Conservation (phyloP, 345 rosid genomes). For the Corchorus capsularis region DNA sequence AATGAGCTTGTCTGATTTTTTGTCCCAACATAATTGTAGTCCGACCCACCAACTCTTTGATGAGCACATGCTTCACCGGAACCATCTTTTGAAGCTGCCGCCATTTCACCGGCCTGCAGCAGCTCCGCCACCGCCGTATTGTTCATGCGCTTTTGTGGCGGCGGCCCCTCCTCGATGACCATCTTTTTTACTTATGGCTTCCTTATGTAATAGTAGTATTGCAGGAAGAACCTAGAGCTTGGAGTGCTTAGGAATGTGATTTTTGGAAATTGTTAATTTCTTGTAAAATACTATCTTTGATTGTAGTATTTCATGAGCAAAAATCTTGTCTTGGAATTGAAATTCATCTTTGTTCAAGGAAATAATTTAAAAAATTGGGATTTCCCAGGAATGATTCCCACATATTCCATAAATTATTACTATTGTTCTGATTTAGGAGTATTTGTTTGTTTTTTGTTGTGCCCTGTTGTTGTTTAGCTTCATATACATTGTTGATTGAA, state of each 20-base stretch:
- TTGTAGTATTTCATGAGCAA: not conserved
- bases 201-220: slow-evolving; percentile 2
- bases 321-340: too few relatives aligned
- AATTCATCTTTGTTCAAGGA: too few relatives aligned
- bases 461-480: too few relatives aligned
- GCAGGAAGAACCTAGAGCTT: slow-evolving; percentile 25
- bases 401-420: not conserved
- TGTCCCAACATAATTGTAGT: too few relatives aligned
- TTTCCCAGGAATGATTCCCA: not conserved
- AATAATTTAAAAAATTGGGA: not conserved
- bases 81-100: slow-evolving; percentile 36
- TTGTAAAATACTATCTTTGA: too few relatives aligned
- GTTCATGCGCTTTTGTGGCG: not conserved
- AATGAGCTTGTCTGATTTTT: not conserved
- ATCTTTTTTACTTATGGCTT: not conserved
- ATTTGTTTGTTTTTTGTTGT: too few relatives aligned
- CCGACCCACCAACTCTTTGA: slow-evolving; percentile 38
- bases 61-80: slow-evolving; percentile 36
- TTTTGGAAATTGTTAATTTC: slow-evolving; percentile 11
- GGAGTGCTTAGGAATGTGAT: slow-evolving; percentile 24
- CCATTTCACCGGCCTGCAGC: slow-evolving; percentile 10
- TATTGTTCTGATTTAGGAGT: too few relatives aligned
- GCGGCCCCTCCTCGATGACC: not conserved
- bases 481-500: too few relatives aligned
- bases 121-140: not conserved